These are phyloP conservation scores for Ophiocordyceps sinensis DNA, from an alignment of 2,329 filamentous ascomycete species.

Conservation along the genomic window DNA sequence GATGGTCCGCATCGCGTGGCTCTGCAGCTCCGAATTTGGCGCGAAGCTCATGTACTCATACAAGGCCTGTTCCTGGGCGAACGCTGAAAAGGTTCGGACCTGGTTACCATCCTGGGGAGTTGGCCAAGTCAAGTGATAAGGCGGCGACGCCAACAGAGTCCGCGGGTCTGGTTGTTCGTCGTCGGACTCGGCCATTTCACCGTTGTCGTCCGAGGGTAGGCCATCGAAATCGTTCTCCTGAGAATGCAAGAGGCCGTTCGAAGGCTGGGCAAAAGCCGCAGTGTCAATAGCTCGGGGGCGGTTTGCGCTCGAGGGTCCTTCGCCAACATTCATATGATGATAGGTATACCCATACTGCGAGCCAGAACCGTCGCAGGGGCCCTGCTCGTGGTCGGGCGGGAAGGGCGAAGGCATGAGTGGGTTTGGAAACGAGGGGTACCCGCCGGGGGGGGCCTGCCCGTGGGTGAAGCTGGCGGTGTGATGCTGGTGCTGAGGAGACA, in stretches of 20 bases:
- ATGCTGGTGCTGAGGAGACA: slow-evolving; percentile 1
- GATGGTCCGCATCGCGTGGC: slow-evolving; percentile 64
- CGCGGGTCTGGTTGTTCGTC: slow-evolving; percentile 33
- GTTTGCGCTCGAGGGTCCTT: not conserved
- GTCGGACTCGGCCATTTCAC: slow-evolving; percentile 46
- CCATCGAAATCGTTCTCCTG: slow-evolving; percentile 2
- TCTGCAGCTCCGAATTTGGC: slow-evolving; percentile 58
- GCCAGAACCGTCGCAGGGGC: not conserved
- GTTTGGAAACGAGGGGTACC: slow-evolving; percentile 7
- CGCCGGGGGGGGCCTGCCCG: slow-evolving; percentile 1
- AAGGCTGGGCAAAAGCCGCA: not conserved
- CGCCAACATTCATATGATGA: not conserved
- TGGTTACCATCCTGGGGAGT: slow-evolving; percentile 22
- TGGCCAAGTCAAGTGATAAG: slow-evolving; percentile 20
- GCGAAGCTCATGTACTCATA: slow-evolving; percentile 53
- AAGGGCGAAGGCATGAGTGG: slow-evolving; percentile 6
- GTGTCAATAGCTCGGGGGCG: not conserved
- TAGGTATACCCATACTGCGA: not conserved
- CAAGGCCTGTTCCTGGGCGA: slow-evolving; percentile 35
- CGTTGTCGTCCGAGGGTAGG: slow-evolving; percentile 35
- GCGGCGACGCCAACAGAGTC: slow-evolving; percentile 16
- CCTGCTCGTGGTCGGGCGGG: slow-evolving; percentile 1
- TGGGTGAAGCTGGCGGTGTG: not conserved
- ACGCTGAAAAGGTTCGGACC: slow-evolving; percentile 33
- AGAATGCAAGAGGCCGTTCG: not conserved